Evolutionary conservation across 208 protist species (phyloP), one percentile per base, ranked within the genome.

Genomic region (Trypanosoma theileri): DNA sequence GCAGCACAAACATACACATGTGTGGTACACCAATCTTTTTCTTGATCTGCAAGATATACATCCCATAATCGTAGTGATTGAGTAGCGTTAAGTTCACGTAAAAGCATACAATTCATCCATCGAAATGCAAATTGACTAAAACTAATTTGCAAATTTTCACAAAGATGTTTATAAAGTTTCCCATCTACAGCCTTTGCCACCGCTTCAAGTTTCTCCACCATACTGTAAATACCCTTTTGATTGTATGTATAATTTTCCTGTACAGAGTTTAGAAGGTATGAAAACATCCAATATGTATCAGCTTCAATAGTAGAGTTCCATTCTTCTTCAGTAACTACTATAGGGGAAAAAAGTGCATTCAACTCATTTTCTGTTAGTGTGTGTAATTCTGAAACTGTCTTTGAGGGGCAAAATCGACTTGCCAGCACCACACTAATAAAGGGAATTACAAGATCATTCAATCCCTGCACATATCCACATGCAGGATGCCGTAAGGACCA

Each of bases 391-490:
- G 74, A 66, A 16, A 91, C 62, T 31, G 78, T 84, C 19, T 81
- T 73, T 12, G 73, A 77, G 13, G 71, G 31, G 58, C 82, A 85
- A 72, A 88, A 82, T 31, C 64, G 66, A 28, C 77, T 59, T 17
- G 81, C 80, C n/a, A 95, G 55, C 31, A 95, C 92, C 7, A 96
- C 92, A 45, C 75, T 83, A 66, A 97, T 82, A 67, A 98, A 98
- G 0, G 96, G 96, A 42, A 88, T 84, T 0, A 95, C 74, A 35
- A 98, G 60, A 75, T 98, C 96, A 59, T 98, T 98, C 72, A 98
- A 95, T 21, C 96, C 96, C 81, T 98, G 93, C 55, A 98, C 95
- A 70, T 98, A 97, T 21, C 94, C 95, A 58, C 81, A 93, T 0
- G 94, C 96, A 4, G 96, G 94, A 81, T 98, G 94, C 40, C 93